phyloP scores from a whole-genome alignment of 257 asterid genomes.

The Phtheirospermum japonicum region DNA sequence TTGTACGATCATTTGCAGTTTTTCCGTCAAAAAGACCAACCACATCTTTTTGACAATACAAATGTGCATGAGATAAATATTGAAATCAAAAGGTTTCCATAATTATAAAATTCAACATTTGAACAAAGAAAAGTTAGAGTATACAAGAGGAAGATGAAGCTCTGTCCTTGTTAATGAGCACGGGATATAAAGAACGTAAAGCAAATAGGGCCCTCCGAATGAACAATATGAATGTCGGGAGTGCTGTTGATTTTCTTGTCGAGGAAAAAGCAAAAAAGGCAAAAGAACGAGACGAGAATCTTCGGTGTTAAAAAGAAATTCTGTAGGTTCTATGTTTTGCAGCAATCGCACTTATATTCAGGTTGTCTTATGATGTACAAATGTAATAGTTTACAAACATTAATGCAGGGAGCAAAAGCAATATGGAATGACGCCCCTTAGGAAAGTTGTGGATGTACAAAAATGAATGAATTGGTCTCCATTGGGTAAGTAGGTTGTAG shows the following conservation, averaged over 20 bases:
- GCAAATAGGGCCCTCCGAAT: slow-evolving; percentile 94
- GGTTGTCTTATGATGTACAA: slow-evolving; percentile 1
- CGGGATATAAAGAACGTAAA: slow-evolving; percentile 80
- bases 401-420: slow-evolving; percentile 75
- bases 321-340: slow-evolving; percentile 36
- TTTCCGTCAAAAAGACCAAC: too few relatives aligned
- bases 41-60: too few relatives aligned
- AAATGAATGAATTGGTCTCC: slow-evolving; percentile 65
- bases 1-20: too few relatives aligned
- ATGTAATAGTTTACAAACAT: slow-evolving; percentile 22
- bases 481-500: slow-evolving; percentile 50
- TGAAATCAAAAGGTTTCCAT: too few relatives aligned
- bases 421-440: slow-evolving; percentile 77
- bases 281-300: slow-evolving; percentile 57
- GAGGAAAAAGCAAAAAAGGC: slow-evolving; percentile 61
- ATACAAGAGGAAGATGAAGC: too few relatives aligned
- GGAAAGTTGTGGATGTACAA: slow-evolving; percentile 77
- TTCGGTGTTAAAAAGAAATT: slow-evolving; percentile 53
- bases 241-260: slow-evolving; percentile 78
- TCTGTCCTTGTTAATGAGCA: slow-evolving; percentile 61
- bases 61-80: too few relatives aligned
- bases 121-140: too few relatives aligned
- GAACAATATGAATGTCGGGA: slow-evolving; percentile 70
- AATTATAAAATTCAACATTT: too few relatives aligned
- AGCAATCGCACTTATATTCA: slow-evolving; percentile 1